A percentile compares a stretch with the other conserved stretches of the same genome.
Conservation (phyloP, 164 flowering plant species). For the Umbilicus rupestris region DNA sequence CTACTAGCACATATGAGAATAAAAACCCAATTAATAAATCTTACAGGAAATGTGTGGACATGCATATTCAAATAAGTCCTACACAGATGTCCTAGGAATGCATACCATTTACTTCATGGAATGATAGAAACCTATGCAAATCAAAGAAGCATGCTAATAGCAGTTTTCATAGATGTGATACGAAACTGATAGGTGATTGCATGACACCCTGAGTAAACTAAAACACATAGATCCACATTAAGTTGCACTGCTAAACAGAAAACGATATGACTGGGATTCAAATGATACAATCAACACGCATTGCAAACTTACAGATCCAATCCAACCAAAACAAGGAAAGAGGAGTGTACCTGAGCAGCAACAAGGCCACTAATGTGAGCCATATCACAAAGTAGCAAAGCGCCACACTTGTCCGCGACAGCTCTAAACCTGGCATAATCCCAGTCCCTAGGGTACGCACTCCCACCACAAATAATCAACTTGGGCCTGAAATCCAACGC, state of each 20-base stretch:
- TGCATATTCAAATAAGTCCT: too few relatives aligned
- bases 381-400: conserved; percentile 91
- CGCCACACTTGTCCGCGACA: conserved; percentile 87
- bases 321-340: neutral
- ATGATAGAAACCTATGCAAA: too few relatives aligned
- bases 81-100: too few relatives aligned
- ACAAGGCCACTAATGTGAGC: conserved; percentile 99
- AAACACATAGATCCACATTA: neutral
- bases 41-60: too few relatives aligned
- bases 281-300: neutral
- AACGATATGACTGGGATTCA: neutral
- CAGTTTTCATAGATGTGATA: too few relatives aligned
- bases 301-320: neutral
- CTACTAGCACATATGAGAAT: neutral
- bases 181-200: too few relatives aligned
- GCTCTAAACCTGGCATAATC: conserved; percentile 64
- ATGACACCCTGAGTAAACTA: too few relatives aligned
- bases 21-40: too few relatives aligned
- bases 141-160: too few relatives aligned
- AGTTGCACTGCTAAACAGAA: neutral
- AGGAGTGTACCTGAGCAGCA: conserved; percentile 75
- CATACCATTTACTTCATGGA: too few relatives aligned
- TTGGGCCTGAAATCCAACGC: conserved; percentile 94
- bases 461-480: conserved; percentile 91
- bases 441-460: conserved; percentile 97